These are phyloP conservation scores for Pseudomassariella vexata DNA, from an alignment of 2,329 filamentous ascomycete species.

Conservation along the genomic window DNA sequence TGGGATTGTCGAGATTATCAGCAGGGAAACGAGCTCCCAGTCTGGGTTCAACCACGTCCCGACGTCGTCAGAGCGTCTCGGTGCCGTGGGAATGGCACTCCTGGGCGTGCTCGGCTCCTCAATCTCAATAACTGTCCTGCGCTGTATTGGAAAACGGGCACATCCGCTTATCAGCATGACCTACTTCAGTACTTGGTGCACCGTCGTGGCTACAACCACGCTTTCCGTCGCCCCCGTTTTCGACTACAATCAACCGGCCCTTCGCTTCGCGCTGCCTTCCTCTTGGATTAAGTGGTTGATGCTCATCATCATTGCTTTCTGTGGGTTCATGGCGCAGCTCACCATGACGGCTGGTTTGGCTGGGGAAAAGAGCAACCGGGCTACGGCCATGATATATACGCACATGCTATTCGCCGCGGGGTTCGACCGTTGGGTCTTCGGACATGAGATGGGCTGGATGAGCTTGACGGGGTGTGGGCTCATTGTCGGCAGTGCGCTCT, in stretches of 20 bases:
- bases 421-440: constrained; percentile 48
- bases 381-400: constrained; percentile 53
- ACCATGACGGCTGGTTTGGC: constrained; percentile 73
- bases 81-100: constrained; percentile 66
- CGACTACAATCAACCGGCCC: constrained; percentile 37
- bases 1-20: constrained; percentile 13
- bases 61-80: constrained; percentile 60
- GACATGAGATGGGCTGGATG: constrained; percentile 40
- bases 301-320: constrained; percentile 61
- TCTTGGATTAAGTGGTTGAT: constrained; percentile 56
- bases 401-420: constrained; percentile 50
- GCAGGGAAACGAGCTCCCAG: constrained; percentile 13
- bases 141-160: constrained; percentile 72
- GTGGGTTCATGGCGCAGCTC: constrained; percentile 82
- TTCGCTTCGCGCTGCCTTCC: constrained; percentile 36
- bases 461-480: constrained; percentile 46
- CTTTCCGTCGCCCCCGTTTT: constrained; percentile 47
- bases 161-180: constrained; percentile 83
- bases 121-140: constrained; percentile 67
- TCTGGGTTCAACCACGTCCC: constrained; percentile 28
- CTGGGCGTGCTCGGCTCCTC: constrained; percentile 73
- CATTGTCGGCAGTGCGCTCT: constrained; percentile 48
- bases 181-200: constrained; percentile 71
- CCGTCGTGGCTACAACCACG: constrained; percentile 57
- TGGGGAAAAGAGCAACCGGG: constrained; percentile 59